Percentiles rank a stretch among this genome's conserved stretches.
phyloP scores from a whole-genome alignment of 192 early-diverging fungal species.

The Ambispora gerdemannii region DNA sequence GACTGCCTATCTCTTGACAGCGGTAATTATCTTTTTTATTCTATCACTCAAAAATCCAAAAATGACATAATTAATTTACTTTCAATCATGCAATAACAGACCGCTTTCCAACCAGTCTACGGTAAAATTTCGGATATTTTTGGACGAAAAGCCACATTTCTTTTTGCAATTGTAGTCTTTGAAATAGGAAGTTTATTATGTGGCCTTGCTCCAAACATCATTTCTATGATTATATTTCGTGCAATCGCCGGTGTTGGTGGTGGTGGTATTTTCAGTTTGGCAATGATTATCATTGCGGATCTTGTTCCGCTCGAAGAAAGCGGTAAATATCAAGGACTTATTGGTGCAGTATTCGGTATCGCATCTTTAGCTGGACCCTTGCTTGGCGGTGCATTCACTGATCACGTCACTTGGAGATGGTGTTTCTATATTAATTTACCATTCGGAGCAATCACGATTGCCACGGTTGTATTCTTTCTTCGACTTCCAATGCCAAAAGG shows the following conservation, averaged over 20 bases:
- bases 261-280: slow-evolving; percentile 39
- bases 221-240: slow-evolving; percentile 28
- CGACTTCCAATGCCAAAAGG: slow-evolving; percentile 51
- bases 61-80: too few species aligned
- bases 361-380: slow-evolving; percentile 77
- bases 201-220: slow-evolving; percentile 25
- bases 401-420: slow-evolving; percentile 55
- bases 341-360: slow-evolving; percentile 74
- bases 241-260: neutral
- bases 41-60: neutral
- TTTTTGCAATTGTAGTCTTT: neutral
- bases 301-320: slow-evolving; percentile 75
- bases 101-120: neutral
- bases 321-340: slow-evolving; percentile 78
- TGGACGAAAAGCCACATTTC: neutral
- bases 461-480: slow-evolving; percentile 49
- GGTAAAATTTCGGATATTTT: neutral
- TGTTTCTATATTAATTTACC: slow-evolving; percentile 59
- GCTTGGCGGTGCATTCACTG: slow-evolving; percentile 79
- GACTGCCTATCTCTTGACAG: slow-evolving; percentile 61
- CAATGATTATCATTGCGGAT: slow-evolving; percentile 81
- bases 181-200: neutral
- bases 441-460: slow-evolving; percentile 49
- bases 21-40: neutral
- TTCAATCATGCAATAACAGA: too few species aligned